Percentiles rank a stretch among this genome's conserved stretches.
phyloP scores from a whole-genome alignment of 805 yeast genomes.

The Jamesozyma rosinii region DNA sequence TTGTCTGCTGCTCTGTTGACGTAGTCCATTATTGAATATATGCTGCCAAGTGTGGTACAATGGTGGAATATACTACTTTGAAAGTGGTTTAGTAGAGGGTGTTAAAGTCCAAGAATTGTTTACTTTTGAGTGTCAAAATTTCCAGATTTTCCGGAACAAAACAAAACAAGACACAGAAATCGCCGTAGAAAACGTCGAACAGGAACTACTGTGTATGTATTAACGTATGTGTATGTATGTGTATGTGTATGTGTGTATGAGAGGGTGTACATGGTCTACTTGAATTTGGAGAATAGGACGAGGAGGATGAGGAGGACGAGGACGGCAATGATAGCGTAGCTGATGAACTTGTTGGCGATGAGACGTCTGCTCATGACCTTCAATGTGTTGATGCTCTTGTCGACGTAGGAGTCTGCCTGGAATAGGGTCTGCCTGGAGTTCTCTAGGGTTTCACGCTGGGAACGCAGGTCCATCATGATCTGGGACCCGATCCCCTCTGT shows the following conservation, averaged over 20 bases:
- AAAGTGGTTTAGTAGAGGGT: no score
- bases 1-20: background rate
- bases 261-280: constrained; percentile 28
- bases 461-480: constrained; percentile 76
- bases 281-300: constrained; percentile 76
- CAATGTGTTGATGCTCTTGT: constrained; percentile 75
- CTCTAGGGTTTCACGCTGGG: constrained; percentile 86
- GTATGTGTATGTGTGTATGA: no score
- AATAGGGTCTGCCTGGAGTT: constrained; percentile 77
- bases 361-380: constrained; percentile 86
- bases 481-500: constrained; percentile 88
- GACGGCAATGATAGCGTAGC: constrained; percentile 85
- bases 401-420: constrained; percentile 90
- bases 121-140: no score
- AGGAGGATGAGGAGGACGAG: constrained; percentile 70
- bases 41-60: no score
- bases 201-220: no score
- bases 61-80: no score
- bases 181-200: no score
- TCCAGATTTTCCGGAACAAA: no score
- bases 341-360: constrained; percentile 83
- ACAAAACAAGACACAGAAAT: background rate
- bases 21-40: constrained; percentile 1
- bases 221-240: no score
- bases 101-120: no score